A percentile compares a stretch with the other conserved stretches of the same genome.
Evolutionary conservation across 192 early-diverging fungal genomes (phyloP).

Genomic region (Coemansia sp.): DNA sequence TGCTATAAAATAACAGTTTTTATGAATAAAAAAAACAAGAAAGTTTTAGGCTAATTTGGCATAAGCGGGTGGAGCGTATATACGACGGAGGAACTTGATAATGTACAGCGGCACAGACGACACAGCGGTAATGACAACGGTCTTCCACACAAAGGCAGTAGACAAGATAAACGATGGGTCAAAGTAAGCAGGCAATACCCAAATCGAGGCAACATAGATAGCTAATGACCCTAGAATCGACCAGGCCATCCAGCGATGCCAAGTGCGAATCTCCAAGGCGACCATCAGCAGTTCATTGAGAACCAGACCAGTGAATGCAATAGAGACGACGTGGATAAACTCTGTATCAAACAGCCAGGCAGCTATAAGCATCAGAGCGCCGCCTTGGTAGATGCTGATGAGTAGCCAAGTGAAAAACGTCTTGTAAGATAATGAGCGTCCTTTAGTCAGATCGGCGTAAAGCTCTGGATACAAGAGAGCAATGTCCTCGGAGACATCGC

Average conservation of each 20-base stretch:
- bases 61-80: slow-evolving; percentile 86
- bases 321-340: slow-evolving; percentile 92
- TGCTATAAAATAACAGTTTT: too few relatives aligned
- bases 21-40: background rate
- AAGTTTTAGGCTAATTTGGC: slow-evolving; percentile 69
- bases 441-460: slow-evolving; percentile 94
- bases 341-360: slow-evolving; percentile 95
- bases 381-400: slow-evolving; percentile 96
- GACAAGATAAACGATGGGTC: slow-evolving; percentile 87
- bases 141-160: slow-evolving; percentile 86
- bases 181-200: slow-evolving; percentile 88
- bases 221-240: slow-evolving; percentile 79
- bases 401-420: slow-evolving; percentile 95
- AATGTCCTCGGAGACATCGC: slow-evolving; percentile 86
- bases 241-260: slow-evolving; percentile 90
- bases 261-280: slow-evolving; percentile 88
- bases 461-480: slow-evolving; percentile 92
- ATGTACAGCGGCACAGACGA: slow-evolving; percentile 86
- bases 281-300: slow-evolving; percentile 97
- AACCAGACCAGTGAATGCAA: slow-evolving; percentile 92
- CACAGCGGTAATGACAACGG: slow-evolving; percentile 82
- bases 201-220: slow-evolving; percentile 89
- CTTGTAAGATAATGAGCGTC: slow-evolving; percentile 84
- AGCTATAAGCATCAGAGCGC: slow-evolving; percentile 92
- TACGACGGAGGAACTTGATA: slow-evolving; percentile 76